Conservation (phyloP, 768 basidiomycete genomes). For the Coprinopsis marcescibilis region DNA sequence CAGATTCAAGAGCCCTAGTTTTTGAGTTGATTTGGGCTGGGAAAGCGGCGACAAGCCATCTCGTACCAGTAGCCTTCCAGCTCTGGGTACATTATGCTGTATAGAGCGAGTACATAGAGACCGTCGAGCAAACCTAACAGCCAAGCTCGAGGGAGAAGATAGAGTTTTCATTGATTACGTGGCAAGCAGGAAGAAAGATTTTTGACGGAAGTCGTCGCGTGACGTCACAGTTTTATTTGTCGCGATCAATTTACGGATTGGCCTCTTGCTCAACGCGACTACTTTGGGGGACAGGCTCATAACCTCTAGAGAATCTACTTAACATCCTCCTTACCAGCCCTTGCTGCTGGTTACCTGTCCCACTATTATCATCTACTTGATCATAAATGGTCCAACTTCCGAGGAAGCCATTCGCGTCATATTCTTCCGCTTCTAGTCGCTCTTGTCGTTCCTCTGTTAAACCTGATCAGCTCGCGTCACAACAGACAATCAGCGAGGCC, state of each 20-base stretch:
- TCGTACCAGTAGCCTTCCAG: too few relatives aligned
- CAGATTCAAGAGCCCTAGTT: too few relatives aligned
- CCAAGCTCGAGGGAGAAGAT: background rate
- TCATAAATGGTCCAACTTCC: background rate
- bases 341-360: too few relatives aligned
- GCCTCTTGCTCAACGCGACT: conserved; percentile 29
- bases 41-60: too few relatives aligned
- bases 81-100: too few relatives aligned
- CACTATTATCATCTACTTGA: too few relatives aligned
- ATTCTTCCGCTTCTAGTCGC: conserved; percentile 59
- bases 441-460: conserved; percentile 42
- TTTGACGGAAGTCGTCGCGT: too few relatives aligned
- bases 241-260: conserved; percentile 24
- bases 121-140: background rate
- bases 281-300: too few relatives aligned
- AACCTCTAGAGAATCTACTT: too few relatives aligned
- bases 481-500: background rate
- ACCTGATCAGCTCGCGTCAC: background rate
- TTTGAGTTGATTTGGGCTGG: too few relatives aligned
- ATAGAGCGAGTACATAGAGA: background rate
- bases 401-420: conserved; percentile 37
- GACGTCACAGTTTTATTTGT: too few relatives aligned
- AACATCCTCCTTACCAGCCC: too few relatives aligned
- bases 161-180: background rate
- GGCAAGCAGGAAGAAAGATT: background rate